These are phyloP conservation scores for Irpex rosettiformis DNA, from an alignment of 1,284 basidiomycete species.

Conservation along the genomic window DNA sequence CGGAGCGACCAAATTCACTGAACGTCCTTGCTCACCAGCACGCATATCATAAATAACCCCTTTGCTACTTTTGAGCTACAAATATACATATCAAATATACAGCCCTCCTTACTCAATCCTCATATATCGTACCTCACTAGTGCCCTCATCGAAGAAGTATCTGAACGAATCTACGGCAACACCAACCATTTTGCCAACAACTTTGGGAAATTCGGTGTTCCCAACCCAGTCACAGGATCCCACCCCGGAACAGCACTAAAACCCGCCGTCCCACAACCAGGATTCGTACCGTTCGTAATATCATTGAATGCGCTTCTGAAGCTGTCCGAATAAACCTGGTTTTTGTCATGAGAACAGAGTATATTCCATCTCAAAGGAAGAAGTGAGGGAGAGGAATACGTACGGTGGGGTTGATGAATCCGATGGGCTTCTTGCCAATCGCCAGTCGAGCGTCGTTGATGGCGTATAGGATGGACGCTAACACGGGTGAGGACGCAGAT, in stretches of 20 bases:
- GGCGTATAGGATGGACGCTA: constrained; percentile 49
- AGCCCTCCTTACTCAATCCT: no score
- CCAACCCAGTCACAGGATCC: constrained; percentile 52
- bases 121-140: no score
- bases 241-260: constrained; percentile 40
- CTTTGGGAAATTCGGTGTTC: constrained; percentile 45
- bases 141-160: no score
- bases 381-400: no score
- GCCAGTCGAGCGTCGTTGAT: constrained; percentile 55
- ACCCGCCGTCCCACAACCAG: constrained; percentile 28
- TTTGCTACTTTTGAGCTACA: no score
- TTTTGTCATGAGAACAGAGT: constrained; percentile 34
- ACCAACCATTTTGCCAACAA: constrained; percentile 15
- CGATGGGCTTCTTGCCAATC: constrained; percentile 41
- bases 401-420: constrained; percentile 59
- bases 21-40: no score
- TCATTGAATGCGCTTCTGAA: constrained; percentile 10
- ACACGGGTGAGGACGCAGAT: constrained; percentile 40
- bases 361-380: constrained; percentile 35
- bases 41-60: no score
- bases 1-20: no score
- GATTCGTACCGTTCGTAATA: constrained; percentile 29
- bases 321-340: constrained; percentile 2
- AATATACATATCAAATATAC: no score
- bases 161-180: no score